Evolutionary conservation across 495 filamentous ascomycete genomes (phyloP).

Genomic region (Polyplosphaeria fusca): DNA sequence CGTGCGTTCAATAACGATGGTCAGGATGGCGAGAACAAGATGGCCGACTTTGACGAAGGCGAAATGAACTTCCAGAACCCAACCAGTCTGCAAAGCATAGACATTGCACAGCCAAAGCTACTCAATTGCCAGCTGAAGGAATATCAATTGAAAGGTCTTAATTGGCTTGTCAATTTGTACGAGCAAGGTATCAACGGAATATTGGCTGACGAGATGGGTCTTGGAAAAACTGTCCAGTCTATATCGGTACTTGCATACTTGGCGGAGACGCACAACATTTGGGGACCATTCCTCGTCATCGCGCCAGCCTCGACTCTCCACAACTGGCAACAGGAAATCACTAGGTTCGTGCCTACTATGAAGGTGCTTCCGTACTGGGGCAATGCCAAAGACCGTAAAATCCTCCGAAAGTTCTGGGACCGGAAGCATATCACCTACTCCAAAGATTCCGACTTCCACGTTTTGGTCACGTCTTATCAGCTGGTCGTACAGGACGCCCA

Average conservation of each 20-base stretch:
- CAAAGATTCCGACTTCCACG: conserved; percentile 89
- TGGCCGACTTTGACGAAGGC: conserved; percentile 66
- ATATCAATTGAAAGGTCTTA: conserved; percentile 97
- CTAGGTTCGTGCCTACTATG: conserved; percentile 85
- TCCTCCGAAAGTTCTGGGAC: conserved; percentile 98
- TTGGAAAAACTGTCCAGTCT: conserved; percentile 97
- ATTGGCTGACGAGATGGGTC: conserved; percentile 97
- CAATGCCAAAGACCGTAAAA: conserved; percentile 88
- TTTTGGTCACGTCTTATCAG: conserved; percentile 95
- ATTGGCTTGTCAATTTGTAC: conserved; percentile 98
- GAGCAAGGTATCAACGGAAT: conserved; percentile 99
- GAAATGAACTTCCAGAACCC: conserved; percentile 99
- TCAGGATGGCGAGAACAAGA: conserved; percentile 28
- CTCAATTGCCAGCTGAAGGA: conserved; percentile 93
- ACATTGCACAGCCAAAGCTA: conserved; percentile 92
- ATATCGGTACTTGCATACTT: conserved; percentile 99
- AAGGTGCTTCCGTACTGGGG: conserved; percentile 98
- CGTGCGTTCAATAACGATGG: conserved; percentile 81
- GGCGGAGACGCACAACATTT: conserved; percentile 94
- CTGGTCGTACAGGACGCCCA: conserved; percentile 91
- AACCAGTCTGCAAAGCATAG: conserved; percentile 85
- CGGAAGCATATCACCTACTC: conserved; percentile 94
- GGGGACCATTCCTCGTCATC: conserved; percentile 97
- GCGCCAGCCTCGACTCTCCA: conserved; percentile 94
- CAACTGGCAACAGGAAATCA: conserved; percentile 99